Base-by-base conservation (phyloP, 352 stramenopile species). In the Bremia lactucae region DNA sequence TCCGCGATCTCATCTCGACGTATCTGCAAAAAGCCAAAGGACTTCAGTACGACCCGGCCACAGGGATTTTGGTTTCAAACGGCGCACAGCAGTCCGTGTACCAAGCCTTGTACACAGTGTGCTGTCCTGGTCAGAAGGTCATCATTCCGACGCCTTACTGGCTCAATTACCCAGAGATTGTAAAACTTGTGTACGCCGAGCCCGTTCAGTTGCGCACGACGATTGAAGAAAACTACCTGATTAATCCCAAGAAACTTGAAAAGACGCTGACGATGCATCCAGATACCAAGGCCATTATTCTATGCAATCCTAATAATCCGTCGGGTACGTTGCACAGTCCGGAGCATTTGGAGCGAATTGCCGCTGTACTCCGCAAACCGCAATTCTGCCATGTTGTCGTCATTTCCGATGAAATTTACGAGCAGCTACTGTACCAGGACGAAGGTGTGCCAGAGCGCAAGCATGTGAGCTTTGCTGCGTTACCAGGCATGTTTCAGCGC, bases 271-370 rank as follows among this genome's bases (percentile, higher is more conserved):
- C 71, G 10, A 62, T 61, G 4, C 61, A 81, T 50, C 67, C 80
- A 10, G 68, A 79, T 23, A 70, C 70, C 29, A 93, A 91, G 55
- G 60, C 87, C 8, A 56, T 98, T 10, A 96, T 98, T 33, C 59
- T 98, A 13, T 98, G 93, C 65, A 98, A 98, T 65, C 95, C 94
- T 2, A 96, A 78, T 39, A 98, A 98, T 67, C 94, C 94, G 0
- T 95, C 90, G 0, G 88, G 88, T n/a, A 84, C 73, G 20, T 65
- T 94, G 9, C 79, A 96, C 37, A 52, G 51, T 7, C 62, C 65
- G 9, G 46, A 72, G 6, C 67, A 76, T 5, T 47, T 84, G 0
- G 64, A 73, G 9, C 35, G 62, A 31, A 74, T 83, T 29, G 72
- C 72, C 19, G 58, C 39, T 0, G 62, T 84, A 19, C 59, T 84